Conservation (phyloP, 192 early-diverging fungal species). For the Backusella parvicylindrica region DNA sequence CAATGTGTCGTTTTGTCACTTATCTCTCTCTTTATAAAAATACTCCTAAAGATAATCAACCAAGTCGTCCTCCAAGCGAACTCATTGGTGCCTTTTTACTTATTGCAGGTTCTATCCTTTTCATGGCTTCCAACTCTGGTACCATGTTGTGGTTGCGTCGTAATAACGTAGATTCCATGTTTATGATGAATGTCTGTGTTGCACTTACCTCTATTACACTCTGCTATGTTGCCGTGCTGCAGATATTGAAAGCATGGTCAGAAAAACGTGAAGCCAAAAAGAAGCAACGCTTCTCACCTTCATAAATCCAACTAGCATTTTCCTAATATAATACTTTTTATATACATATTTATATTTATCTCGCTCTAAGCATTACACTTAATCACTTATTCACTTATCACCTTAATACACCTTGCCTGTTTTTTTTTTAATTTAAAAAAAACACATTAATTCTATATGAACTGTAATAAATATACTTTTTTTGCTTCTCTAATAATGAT, state of each 20-base stretch:
- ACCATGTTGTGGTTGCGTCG: constrained; percentile 30
- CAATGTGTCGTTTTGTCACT: constrained; percentile 26
- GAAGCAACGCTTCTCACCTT: background rate
- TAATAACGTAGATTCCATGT: constrained; percentile 30
- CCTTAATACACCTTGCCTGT: background rate
- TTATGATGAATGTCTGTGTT: constrained; percentile 37
- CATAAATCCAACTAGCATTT: background rate
- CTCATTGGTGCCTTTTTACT: constrained; percentile 27
- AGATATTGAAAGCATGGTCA: constrained; percentile 34
- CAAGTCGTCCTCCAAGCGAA: constrained; percentile 29
- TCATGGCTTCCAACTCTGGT: constrained; percentile 38
- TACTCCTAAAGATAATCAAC: constrained; percentile 2
- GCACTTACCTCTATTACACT: constrained; percentile 31
- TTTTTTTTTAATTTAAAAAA: background rate
- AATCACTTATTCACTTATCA: too few relatives aligned
- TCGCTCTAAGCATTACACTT: background rate
- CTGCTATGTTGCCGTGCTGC: constrained; percentile 20
- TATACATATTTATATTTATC: background rate
- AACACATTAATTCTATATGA: background rate
- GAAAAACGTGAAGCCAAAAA: constrained; percentile 24
- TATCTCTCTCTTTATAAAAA: constrained; percentile 27
- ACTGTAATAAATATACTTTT: background rate
- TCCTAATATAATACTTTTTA: background rate
- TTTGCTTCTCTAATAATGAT: background rate
- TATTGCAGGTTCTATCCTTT: constrained; percentile 29